Evolutionary conservation across 108 stramenopile species (phyloP), one percentile per base, ranked within the genome.

Genomic region (Cyclotella atomus): DNA sequence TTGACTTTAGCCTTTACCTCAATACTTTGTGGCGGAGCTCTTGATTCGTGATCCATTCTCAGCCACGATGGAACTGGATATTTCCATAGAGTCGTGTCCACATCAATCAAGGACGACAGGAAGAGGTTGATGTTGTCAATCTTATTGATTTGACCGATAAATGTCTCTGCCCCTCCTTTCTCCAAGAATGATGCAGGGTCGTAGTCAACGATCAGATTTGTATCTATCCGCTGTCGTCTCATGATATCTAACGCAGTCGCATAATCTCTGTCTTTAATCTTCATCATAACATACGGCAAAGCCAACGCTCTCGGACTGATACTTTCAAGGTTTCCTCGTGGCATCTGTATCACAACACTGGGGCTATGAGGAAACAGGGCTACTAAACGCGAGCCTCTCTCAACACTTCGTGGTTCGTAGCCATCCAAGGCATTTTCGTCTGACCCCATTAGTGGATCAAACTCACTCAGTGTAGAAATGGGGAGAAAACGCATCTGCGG

Each of bases 91-190:
- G 91, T 92, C 15, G 84, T 79, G 62, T 96, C 88, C 28, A 67
- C 77, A 68, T 93, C 83, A 60, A 87, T 85, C 23, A 96, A 84
- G 45, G 71, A 75, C 2, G 91, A 88, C 15, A 96, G 73, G 73
- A 94, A 96, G 9, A 96, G 89, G 70, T 94, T 96, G 55, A 96
- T 74, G 55, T 89, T 75, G 73, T 94, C 91, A 28, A 92, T 87
- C 57, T 79, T 80, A 28, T 71, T 34, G 2, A 96, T 87, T 71
- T 93, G 81, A 21, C 67, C 67, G 21, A 86, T 35, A 25, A 96
- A 65, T 53, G 79, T 77, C 35, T 66, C 75, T 2, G 75, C 59
- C 1, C 88, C 87, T 12, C 86, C 90, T 3, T 53, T 65, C 15
- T 85, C 88, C n/a, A 91, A 71, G 47, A 94, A 96, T 21, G 52